phyloP scores from a whole-genome alignment of 345 rosid genomes.

The Psidium friedrichsthalianum region DNA sequence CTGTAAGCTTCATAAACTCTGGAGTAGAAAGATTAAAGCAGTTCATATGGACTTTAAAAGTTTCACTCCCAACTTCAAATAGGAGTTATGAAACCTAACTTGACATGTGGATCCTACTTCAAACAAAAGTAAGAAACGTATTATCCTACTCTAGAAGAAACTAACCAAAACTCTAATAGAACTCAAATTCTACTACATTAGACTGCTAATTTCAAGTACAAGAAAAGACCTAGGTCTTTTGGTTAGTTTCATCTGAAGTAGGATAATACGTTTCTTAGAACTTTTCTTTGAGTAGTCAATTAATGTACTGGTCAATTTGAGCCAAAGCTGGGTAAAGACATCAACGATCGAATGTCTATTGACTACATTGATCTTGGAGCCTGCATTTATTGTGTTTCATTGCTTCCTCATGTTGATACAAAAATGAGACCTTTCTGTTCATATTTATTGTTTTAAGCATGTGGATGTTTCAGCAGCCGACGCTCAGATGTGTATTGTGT shows the following conservation, averaged over 20 bases:
- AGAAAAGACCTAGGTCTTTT: not conserved
- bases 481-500: not conserved
- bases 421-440: not conserved
- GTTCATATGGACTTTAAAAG: not conserved
- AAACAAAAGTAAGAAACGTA: not conserved
- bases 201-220: not conserved
- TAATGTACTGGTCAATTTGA: not conserved
- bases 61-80: not conserved
- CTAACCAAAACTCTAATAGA: not conserved
- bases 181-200: not conserved
- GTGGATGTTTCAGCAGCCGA: not conserved
- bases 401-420: not conserved
- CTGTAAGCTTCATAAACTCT: not conserved
- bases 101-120: not conserved
- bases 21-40: not conserved
- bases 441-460: not conserved
- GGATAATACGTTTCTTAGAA: too few relatives aligned
- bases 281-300: not conserved
- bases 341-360: not conserved
- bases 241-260: too few relatives aligned
- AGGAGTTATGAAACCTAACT: not conserved
- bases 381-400: not conserved
- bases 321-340: not conserved
- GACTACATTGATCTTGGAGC: not conserved
- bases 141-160: not conserved